A percentile compares a stretch with the other conserved stretches of the same genome.
phyloP scores from a whole-genome alignment of 441 rosid genomes.

The Raphanus hybrid region DNA sequence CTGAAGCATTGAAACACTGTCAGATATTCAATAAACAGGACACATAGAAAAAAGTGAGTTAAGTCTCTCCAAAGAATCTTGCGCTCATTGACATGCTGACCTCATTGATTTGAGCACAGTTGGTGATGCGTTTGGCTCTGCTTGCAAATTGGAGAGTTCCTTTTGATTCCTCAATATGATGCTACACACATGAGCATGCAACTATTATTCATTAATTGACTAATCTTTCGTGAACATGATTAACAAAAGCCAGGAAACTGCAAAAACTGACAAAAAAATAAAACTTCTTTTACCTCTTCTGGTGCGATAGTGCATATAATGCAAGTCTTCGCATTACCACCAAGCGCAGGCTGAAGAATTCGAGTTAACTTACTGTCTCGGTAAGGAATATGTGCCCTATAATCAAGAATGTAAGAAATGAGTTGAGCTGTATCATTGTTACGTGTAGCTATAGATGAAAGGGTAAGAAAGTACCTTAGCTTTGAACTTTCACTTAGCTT shows the following conservation, averaged over 20 bases:
- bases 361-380: conserved; percentile 96
- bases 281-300: conserved; percentile 66
- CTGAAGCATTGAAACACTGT: conserved; percentile 48
- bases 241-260: background rate
- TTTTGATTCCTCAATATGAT: conserved; percentile 91
- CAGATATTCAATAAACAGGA: conserved; percentile 30
- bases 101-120: conserved; percentile 97
- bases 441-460: background rate
- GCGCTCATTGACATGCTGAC: conserved; percentile 41
- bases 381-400: conserved; percentile 91
- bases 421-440: conserved; percentile 17
- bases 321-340: conserved; percentile 95
- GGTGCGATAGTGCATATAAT: conserved; percentile 95
- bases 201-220: conserved; percentile 21
- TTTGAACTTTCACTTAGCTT: conserved; percentile 81
- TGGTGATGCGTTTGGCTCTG: conserved; percentile 92
- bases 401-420: conserved; percentile 27
- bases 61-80: background rate
- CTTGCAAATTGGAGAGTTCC: conserved; percentile 95
- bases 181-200: conserved; percentile 46
- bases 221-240: background rate
- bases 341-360: conserved; percentile 95
- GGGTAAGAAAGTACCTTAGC: conserved; percentile 61
- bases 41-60: conserved; percentile 1
- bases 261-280: background rate